These are phyloP conservation scores for Nannochloropsis gaditana DNA, from an alignment of 108 stramenopile genomes.

Conservation along the genomic window DNA sequence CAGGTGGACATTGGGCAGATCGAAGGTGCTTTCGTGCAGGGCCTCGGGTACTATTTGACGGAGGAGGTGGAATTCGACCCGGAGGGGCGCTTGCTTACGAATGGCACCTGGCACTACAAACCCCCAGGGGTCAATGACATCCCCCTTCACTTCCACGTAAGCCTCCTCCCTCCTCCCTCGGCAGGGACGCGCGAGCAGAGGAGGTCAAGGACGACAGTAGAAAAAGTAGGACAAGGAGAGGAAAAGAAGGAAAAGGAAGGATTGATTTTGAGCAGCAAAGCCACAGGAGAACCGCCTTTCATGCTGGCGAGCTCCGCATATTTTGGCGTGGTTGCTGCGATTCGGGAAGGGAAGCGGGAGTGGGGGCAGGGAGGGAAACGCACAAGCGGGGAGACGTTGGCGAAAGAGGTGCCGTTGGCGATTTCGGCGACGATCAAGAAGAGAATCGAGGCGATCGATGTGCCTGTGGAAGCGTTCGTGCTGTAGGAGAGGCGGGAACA, in stretches of 20 bases:
- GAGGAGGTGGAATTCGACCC: slow-evolving; percentile 27
- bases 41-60: slow-evolving; percentile 42
- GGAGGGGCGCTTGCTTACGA: slow-evolving; percentile 4
- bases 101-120: slow-evolving; percentile 53
- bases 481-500: no score
- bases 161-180: slow-evolving; percentile 19
- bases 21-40: slow-evolving; percentile 87
- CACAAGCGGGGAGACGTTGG: no score
- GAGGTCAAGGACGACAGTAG: neutral
- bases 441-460: no score
- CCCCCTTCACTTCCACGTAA: slow-evolving; percentile 38
- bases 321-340: slow-evolving; percentile 89
- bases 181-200: neutral
- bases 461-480: no score
- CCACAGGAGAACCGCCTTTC: slow-evolving; percentile 91
- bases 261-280: slow-evolving; percentile 45
- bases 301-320: slow-evolving; percentile 76
- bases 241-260: neutral
- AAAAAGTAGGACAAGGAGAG: neutral
- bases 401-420: no score
- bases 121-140: slow-evolving; percentile 33
- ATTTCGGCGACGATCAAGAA: no score
- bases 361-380: no score
- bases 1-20: slow-evolving; percentile 90
- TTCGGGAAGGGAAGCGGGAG: no score